phyloP scores from a whole-genome alignment of 805 yeast species.

The Saccharomyces mikatae region DNA sequence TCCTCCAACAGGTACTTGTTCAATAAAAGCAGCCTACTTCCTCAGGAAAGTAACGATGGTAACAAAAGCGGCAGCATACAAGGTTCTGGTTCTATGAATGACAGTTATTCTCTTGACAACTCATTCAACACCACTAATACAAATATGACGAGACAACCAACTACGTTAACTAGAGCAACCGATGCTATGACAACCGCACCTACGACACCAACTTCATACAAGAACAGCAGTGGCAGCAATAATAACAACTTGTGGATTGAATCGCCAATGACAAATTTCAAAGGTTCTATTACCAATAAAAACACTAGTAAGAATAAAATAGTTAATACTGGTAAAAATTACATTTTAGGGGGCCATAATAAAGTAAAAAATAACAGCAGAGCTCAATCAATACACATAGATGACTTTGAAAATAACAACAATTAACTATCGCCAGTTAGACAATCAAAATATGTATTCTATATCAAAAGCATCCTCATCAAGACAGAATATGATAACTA shows the following conservation, averaged over 20 bases:
- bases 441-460: neutral
- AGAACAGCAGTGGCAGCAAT: neutral
- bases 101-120: neutral
- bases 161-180: neutral
- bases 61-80: neutral
- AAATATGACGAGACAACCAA: neutral
- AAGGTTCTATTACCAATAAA: conserved; percentile 1
- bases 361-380: conserved; percentile 25
- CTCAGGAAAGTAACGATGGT: neutral
- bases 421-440: neutral
- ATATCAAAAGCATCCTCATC: neutral
- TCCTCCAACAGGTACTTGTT: neutral
- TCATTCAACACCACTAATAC: neutral
- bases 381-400: conserved; percentile 31
- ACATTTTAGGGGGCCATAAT: conserved; percentile 29
- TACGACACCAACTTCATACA: neutral
- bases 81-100: neutral
- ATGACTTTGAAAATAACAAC: conserved; percentile 18
- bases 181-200: neutral
- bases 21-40: neutral
- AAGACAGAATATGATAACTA: neutral
- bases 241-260: conserved; percentile 12
- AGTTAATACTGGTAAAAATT: conserved; percentile 29
- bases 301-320: conserved; percentile 13
- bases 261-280: conserved; percentile 6